These are phyloP conservation scores for Achlya hypogyna DNA, from an alignment of 352 stramenopile species.

Conservation along the genomic window DNA sequence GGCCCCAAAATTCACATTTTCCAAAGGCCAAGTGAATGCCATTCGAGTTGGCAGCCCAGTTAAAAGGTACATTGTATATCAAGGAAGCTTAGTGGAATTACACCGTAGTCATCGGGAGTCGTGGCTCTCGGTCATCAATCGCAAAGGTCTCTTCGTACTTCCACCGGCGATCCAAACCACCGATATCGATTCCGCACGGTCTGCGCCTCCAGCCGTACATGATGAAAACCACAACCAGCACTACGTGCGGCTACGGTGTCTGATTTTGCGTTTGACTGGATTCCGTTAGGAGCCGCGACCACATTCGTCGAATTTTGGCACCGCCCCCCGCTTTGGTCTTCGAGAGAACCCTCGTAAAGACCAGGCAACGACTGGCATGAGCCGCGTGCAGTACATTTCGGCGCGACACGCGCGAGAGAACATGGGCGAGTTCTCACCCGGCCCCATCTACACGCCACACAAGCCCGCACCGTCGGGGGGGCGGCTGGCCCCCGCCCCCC, in stretches of 20 bases:
- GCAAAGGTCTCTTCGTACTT: constrained; percentile 49
- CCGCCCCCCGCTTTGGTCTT: constrained; percentile 63
- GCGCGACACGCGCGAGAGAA: constrained; percentile 69
- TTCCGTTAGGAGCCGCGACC: not conserved
- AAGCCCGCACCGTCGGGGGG: constrained; percentile 61
- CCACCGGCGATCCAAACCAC: not conserved
- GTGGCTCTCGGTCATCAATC: constrained; percentile 75
- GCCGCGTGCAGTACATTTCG: constrained; percentile 69
- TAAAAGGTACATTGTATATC: constrained; percentile 26
- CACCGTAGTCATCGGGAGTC: constrained; percentile 38
- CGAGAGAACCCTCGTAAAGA: constrained; percentile 27
- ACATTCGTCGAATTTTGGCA: constrained; percentile 36
- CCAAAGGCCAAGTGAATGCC: constrained; percentile 42
- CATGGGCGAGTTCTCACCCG: constrained; percentile 79
- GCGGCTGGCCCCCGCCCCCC: constrained; percentile 46
- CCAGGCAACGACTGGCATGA: constrained; percentile 34
- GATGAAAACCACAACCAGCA: not conserved
- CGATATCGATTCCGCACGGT: constrained; percentile 15
- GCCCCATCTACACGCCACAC: constrained; percentile 67
- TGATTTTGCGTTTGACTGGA: not conserved
- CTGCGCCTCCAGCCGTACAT: constrained; percentile 23
- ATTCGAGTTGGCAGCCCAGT: constrained; percentile 44
- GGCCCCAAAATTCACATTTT: constrained; percentile 55
- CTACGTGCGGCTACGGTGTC: not conserved
- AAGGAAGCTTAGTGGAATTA: not conserved